These are phyloP conservation scores for Rhamnella rubrinervis DNA, from an alignment of 331 rosid genomes.

Conservation along the genomic window DNA sequence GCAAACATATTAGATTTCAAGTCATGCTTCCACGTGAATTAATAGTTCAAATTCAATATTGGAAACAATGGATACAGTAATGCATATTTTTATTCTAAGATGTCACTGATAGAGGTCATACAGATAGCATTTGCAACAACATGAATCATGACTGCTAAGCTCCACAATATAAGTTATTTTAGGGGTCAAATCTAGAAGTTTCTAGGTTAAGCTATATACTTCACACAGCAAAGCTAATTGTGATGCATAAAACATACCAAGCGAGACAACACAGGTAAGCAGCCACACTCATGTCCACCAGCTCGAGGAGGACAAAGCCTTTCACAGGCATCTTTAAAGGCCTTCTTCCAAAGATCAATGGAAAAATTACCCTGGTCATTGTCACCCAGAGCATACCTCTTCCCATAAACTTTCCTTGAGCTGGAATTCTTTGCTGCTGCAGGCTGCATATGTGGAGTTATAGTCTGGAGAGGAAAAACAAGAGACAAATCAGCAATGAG, in stretches of 20 bases:
- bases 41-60: neutral
- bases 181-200: neutral
- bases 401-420: conserved; percentile 52
- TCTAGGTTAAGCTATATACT: neutral
- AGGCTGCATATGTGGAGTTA: conserved; percentile 90
- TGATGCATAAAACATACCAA: conserved; percentile 53
- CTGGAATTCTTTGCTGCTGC: conserved; percentile 61
- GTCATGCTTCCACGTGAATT: neutral
- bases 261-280: conserved; percentile 69
- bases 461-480: conserved; percentile 55
- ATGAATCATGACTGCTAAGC: neutral
- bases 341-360: conserved; percentile 76
- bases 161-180: neutral
- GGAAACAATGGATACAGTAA: neutral
- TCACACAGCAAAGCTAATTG: neutral
- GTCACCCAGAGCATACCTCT: conserved; percentile 49
- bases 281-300: conserved; percentile 78
- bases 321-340: conserved; percentile 83
- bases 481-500: conserved; percentile 24
- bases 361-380: conserved; percentile 76
- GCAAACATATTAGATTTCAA: neutral
- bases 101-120: neutral
- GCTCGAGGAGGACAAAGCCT: conserved; percentile 91
- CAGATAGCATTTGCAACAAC: neutral
- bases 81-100: neutral